Evolutionary conservation across 129 eudicot species (phyloP), one percentile per base, ranked within the genome.

Genomic region (Flaveria robusta): DNA sequence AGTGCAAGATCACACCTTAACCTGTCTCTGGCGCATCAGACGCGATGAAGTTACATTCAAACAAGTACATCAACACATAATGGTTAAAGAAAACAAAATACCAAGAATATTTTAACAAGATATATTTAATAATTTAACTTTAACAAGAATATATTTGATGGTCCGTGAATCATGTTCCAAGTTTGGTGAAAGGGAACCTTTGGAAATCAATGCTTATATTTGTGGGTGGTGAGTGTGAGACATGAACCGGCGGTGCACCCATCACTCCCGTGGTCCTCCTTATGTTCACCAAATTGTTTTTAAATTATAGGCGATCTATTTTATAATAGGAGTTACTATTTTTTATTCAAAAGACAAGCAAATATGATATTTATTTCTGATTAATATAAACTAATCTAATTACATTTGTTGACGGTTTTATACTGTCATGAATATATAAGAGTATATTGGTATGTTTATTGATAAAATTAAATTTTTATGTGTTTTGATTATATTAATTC

Each of bases 181-280:
- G 68, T 63, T 63, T 29, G 68, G 68, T 63, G 68, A 63, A 63
- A 63, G 13, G 43, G 68, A 26, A 62, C 42, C 68, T 27, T 27
- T 62, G 20, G 68, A 29, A 26, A 62, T 62, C 1, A 62, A 62
- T 62, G 66, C 37, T 14, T 62, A 14, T 62, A 62, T 29, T 63
- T 63, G 16, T n/a, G 43, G 68, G 31, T 37, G 68, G 66, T 26
- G 41, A 43, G 47, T 47, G 16, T 46, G 52, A 63, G 68, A 29
- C 45, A 31, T 63, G 68, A 63, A 63, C 68, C 45, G 41, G 45
- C 68, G 68, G 68, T 63, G 68, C 42, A 63, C 2, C 45, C 68
- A 63, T 63, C 68, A 63, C 22, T 63, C 68, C 45, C 45, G 68
- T 63, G 68, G 45, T 29, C 68, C 68, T 63, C 68, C 23, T 29